A percentile compares a stretch with the other conserved stretches of the same genome.
phyloP scores from a whole-genome alignment of 257 asterid genomes.

The Cinchona pubescens region DNA sequence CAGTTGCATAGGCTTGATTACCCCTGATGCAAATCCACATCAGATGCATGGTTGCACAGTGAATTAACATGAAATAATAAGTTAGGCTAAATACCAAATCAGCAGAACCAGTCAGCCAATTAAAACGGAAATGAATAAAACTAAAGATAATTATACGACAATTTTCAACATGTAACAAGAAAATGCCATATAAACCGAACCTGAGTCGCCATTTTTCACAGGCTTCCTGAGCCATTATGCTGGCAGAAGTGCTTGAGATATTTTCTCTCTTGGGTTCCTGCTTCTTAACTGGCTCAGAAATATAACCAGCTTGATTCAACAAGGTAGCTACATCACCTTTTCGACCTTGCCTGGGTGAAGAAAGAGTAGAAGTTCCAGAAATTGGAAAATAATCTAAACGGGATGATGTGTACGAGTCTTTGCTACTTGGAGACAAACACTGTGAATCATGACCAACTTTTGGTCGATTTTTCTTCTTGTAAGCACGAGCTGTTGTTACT shows the following conservation, averaged over 20 bases:
- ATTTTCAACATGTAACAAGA: constrained; percentile 1
- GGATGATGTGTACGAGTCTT: constrained; percentile 43
- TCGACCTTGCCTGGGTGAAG: constrained; percentile 42
- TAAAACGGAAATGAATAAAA: constrained; percentile 1
- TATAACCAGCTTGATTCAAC: constrained; percentile 35
- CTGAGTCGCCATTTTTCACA: constrained; percentile 97
- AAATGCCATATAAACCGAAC: constrained; percentile 32
- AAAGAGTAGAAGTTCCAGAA: constrained; percentile 43
- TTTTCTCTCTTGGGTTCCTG: constrained; percentile 37
- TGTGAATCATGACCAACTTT: constrained; percentile 43
- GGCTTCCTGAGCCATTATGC: constrained; percentile 75
- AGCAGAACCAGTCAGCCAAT: constrained; percentile 13
- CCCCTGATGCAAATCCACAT: constrained; percentile 61
- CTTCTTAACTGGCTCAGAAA: constrained; percentile 41
- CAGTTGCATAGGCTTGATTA: constrained; percentile 89
- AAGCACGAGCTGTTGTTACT: constrained; percentile 39
- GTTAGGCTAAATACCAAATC: background rate
- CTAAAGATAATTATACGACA: background rate
- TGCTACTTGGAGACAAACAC: constrained; percentile 36
- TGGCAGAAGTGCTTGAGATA: constrained; percentile 36
- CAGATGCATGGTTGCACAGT: constrained; percentile 26
- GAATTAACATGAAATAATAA: constrained; percentile 12
- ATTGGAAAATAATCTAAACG: constrained; percentile 43
- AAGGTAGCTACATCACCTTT: constrained; percentile 37
- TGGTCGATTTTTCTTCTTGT: constrained; percentile 57